Percentiles rank a stretch among this genome's conserved stretches.
Evolutionary conservation across 169 alveolate species (phyloP).

Genomic region (Cryptosporidium tyzzeri): DNA sequence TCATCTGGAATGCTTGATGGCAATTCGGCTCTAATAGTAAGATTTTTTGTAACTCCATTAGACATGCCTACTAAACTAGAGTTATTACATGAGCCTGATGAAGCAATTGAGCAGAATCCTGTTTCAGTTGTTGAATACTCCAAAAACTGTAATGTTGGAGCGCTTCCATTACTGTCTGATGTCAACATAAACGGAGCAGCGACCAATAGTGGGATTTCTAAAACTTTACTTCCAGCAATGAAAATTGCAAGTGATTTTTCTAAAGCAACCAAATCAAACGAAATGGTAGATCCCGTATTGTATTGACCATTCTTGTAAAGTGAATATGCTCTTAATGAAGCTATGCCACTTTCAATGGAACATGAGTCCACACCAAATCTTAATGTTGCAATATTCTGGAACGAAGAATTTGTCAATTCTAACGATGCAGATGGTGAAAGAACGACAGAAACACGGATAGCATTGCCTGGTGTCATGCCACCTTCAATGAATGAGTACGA

Average conservation of each 20-base stretch:
- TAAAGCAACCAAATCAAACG: conserved; percentile 67
- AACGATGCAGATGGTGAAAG: conserved; percentile 52
- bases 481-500: conserved; percentile 47
- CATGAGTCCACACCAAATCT: conserved; percentile 58
- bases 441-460: conserved; percentile 48
- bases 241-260: conserved; percentile 46
- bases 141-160: conserved; percentile 37
- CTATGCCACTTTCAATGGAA: conserved; percentile 31
- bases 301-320: conserved; percentile 22
- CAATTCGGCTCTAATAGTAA: conserved; percentile 5
- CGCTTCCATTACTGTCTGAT: background rate
- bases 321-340: conserved; percentile 60
- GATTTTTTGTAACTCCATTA: background rate
- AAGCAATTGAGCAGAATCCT: conserved; percentile 22
- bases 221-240: conserved; percentile 32
- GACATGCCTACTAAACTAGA: conserved; percentile 34
- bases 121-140: conserved; percentile 17
- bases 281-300: conserved; percentile 45
- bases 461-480: conserved; percentile 62
- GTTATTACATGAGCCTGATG: conserved; percentile 36
- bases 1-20: conserved; percentile 48
- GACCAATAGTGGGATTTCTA: conserved; percentile 65
- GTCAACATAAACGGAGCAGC: conserved; percentile 62
- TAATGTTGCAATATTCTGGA: conserved; percentile 61
- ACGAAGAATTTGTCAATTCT: conserved; percentile 61